A percentile compares a stretch with the other conserved stretches of the same genome.
These are phyloP conservation scores for Xylaria cubensis DNA, from an alignment of 495 filamentous ascomycete species.

Conservation along the genomic window DNA sequence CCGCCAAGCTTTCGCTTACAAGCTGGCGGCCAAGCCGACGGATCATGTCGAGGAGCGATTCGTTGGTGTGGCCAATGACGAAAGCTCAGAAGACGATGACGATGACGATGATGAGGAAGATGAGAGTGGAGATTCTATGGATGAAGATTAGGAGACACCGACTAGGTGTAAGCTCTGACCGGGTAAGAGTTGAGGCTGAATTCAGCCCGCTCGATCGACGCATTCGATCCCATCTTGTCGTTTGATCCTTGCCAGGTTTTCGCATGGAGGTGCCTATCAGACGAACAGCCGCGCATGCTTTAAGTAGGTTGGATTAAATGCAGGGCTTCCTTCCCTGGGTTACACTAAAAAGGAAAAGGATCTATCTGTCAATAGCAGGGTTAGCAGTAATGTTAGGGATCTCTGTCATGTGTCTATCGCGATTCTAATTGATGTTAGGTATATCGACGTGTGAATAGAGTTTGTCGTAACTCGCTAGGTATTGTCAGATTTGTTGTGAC, in stretches of 20 bases:
- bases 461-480: not conserved
- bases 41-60: conserved; percentile 78
- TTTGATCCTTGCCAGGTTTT: not conserved
- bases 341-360: not conserved
- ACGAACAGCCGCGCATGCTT: not conserved
- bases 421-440: not conserved
- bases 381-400: not conserved
- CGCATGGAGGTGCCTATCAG: not conserved
- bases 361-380: not conserved
- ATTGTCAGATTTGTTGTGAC: not conserved
- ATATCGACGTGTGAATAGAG: not conserved
- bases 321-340: not conserved
- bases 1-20: conserved; percentile 81
- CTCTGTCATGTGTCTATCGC: not conserved
- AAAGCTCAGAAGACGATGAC: conserved; percentile 63
- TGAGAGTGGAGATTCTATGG: conserved; percentile 82
- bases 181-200: conserved; percentile 16
- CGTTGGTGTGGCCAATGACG: conserved; percentile 70
- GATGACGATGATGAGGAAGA: conserved; percentile 63
- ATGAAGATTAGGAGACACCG: conserved; percentile 66
- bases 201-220: conserved; percentile 16
- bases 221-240: not conserved
- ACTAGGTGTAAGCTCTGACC: not conserved
- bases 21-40: conserved; percentile 60
- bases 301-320: not conserved